Conservation (phyloP, 2,329 filamentous ascomycete genomes). For the Samsoniella hepiali region DNA sequence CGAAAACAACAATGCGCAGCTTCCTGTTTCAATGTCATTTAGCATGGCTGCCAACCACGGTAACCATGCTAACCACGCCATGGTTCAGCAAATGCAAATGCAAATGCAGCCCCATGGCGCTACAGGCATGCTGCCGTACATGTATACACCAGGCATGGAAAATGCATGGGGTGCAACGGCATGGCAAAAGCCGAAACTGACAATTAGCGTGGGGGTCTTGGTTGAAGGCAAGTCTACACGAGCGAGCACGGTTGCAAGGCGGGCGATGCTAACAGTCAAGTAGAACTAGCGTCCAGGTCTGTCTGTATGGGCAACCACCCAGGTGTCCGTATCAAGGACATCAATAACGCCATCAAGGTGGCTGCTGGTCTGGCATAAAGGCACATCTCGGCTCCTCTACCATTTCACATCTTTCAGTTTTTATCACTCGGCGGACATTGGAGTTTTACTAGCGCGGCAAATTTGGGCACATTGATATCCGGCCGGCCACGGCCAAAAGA, state of each 20-base stretch:
- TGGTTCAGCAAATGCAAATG: slow-evolving; percentile 1
- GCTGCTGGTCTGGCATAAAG: slow-evolving; percentile 23
- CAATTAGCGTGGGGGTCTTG: slow-evolving; percentile 34
- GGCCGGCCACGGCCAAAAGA: not conserved
- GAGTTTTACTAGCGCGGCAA: not conserved
- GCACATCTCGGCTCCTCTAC: not conserved
- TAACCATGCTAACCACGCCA: not conserved
- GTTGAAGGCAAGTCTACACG: slow-evolving; percentile 32
- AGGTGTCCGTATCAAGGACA: slow-evolving; percentile 37
- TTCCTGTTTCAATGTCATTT: not conserved
- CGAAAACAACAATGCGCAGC: not conserved
- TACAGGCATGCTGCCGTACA: slow-evolving; percentile 8
- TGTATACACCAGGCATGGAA: slow-evolving; percentile 12
- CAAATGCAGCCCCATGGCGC: not conserved
- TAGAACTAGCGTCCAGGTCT: slow-evolving; percentile 35
- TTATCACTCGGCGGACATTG: not conserved
- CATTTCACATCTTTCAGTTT: not conserved
- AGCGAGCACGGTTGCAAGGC: too few species aligned
- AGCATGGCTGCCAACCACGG: not conserved
- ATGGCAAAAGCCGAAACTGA: slow-evolving; percentile 33
- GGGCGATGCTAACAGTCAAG: not conserved
- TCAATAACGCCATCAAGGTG: slow-evolving; percentile 33
- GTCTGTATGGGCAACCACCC: slow-evolving; percentile 40
- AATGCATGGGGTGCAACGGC: slow-evolving; percentile 19
- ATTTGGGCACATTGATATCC: slow-evolving; percentile 1